A percentile compares a stretch with the other conserved stretches of the same genome.
These are phyloP conservation scores for Cercophora sp. DNA, from an alignment of 495 filamentous ascomycete species.

Conservation along the genomic window DNA sequence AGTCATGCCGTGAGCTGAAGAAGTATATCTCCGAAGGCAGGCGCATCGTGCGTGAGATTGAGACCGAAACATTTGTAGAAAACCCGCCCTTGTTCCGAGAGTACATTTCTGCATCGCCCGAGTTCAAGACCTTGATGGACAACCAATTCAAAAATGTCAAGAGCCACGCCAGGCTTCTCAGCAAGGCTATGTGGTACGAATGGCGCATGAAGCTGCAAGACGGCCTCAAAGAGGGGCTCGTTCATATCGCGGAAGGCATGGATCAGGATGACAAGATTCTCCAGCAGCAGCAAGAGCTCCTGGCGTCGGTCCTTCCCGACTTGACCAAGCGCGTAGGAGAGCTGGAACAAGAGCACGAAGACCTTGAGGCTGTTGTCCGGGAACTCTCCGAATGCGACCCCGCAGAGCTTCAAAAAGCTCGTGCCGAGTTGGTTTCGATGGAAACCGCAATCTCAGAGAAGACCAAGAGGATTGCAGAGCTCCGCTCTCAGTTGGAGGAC, in stretches of 20 bases:
- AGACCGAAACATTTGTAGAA: conserved; percentile 77
- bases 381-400: conserved; percentile 78
- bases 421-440: conserved; percentile 57
- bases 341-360: conserved; percentile 58
- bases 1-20: conserved; percentile 91
- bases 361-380: conserved; percentile 64
- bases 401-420: conserved; percentile 64
- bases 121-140: conserved; percentile 82
- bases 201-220: conserved; percentile 92
- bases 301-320: conserved; percentile 61
- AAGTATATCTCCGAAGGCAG: conserved; percentile 90
- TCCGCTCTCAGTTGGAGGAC: conserved; percentile 59
- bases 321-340: conserved; percentile 55
- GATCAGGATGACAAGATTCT: conserved; percentile 67
- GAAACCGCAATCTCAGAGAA: conserved; percentile 69
- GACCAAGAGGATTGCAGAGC: conserved; percentile 55
- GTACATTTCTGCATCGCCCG: conserved; percentile 82
- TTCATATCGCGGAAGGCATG: conserved; percentile 72
- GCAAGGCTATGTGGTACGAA: conserved; percentile 95
- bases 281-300: conserved; percentile 58
- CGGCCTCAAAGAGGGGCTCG: conserved; percentile 72
- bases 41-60: conserved; percentile 81
- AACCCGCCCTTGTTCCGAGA: conserved; percentile 89
- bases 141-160: conserved; percentile 96
- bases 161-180: conserved; percentile 80